phyloP scores from a whole-genome alignment of 2,329 filamentous ascomycete genomes.

The Lachnellula subtilissima region DNA sequence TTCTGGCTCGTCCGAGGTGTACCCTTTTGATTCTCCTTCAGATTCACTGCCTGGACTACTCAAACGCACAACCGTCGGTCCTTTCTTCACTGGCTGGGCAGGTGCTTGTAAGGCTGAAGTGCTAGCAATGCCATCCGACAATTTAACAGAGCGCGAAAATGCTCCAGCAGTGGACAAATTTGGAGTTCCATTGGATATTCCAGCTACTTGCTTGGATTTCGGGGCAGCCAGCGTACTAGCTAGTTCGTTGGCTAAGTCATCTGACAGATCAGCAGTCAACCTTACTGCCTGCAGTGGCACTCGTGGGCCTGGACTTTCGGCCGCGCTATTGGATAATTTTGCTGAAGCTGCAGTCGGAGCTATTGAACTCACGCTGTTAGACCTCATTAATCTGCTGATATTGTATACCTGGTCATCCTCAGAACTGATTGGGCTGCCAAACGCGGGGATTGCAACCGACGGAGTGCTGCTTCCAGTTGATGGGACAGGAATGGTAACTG shows the following conservation, averaged over 20 bases:
- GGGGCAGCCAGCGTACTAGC: not conserved
- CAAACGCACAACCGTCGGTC: conserved; percentile 27
- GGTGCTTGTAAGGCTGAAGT: not conserved
- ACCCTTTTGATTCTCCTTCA: conserved; percentile 5
- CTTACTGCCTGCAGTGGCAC: not conserved
- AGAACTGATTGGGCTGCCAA: not conserved
- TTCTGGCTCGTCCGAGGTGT: not conserved
- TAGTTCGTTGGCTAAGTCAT: not conserved
- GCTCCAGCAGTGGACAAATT: not conserved
- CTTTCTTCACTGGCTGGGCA: conserved; percentile 11
- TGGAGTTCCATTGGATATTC: not conserved
- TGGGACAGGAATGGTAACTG: too few species aligned
- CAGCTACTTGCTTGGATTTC: not conserved
- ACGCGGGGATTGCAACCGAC: not conserved
- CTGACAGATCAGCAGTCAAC: not conserved
- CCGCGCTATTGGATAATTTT: not conserved
- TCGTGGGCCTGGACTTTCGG: not conserved
- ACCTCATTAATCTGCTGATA: not conserved
- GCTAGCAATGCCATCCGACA: not conserved
- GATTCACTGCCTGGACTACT: conserved; percentile 16
- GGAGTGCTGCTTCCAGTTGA: not conserved
- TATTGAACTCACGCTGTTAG: not conserved
- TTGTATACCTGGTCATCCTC: not conserved
- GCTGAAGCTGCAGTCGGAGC: not conserved
- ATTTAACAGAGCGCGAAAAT: not conserved